phyloP scores from a whole-genome alignment of 1,139 yeast species.

The Yamadazyma diddensiae region DNA sequence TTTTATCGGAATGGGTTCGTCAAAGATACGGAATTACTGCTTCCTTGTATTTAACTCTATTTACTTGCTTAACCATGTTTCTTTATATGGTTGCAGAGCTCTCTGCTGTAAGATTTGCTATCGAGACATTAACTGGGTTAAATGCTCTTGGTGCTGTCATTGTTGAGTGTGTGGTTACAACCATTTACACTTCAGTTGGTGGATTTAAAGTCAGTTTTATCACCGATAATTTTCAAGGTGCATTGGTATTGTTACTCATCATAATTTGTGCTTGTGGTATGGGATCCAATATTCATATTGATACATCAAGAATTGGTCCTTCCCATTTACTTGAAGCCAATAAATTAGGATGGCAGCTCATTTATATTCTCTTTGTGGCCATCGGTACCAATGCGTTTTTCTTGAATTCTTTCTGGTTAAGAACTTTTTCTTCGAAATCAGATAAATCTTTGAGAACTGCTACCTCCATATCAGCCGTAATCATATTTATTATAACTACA shows the following conservation, averaged over 20 bases:
- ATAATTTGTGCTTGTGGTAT: slow-evolving; percentile 76
- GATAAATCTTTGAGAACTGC: slow-evolving; percentile 76
- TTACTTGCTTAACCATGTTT: slow-evolving; percentile 83
- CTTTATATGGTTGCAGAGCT: slow-evolving; percentile 87
- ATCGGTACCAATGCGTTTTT: slow-evolving; percentile 88
- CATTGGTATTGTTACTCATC: slow-evolving; percentile 61
- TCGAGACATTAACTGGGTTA: slow-evolving; percentile 74
- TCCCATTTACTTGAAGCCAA: slow-evolving; percentile 64
- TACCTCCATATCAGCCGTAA: slow-evolving; percentile 67
- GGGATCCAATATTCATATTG: slow-evolving; percentile 75
- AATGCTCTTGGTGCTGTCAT: slow-evolving; percentile 80
- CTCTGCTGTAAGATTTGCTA: slow-evolving; percentile 73
- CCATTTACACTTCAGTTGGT: slow-evolving; percentile 84
- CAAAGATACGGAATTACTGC: slow-evolving; percentile 72
- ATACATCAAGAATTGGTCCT: slow-evolving; percentile 56
- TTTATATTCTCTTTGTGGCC: slow-evolving; percentile 82
- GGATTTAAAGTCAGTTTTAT: slow-evolving; percentile 87
- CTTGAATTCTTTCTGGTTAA: slow-evolving; percentile 88
- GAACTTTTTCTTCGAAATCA: slow-evolving; percentile 85
- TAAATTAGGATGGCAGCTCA: slow-evolving; percentile 82
- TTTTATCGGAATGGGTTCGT: slow-evolving; percentile 93
- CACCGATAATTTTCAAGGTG: slow-evolving; percentile 88
- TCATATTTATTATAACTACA: slow-evolving; percentile 60
- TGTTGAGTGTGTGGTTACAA: slow-evolving; percentile 83
- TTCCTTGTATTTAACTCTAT: slow-evolving; percentile 71